Base-by-base conservation (phyloP, 75 land plant genomes). In the Selaginella tamariscina region DNA sequence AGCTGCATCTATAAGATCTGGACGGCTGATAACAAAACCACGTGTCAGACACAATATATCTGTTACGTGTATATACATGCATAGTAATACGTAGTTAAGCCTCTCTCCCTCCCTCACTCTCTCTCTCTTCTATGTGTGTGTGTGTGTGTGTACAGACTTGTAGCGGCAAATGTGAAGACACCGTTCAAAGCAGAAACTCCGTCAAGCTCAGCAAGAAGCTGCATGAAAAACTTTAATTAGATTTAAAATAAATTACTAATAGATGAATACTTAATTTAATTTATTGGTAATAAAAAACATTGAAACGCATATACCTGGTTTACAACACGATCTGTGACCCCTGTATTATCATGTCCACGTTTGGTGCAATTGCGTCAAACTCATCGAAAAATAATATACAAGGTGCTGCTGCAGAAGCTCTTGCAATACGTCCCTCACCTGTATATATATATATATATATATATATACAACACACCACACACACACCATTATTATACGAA, bases 111-210 rank as follows among this genome's bases (percentile, higher is more conserved):
- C n/a, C n/a, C n/a, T n/a, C n/a, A n/a, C n/a, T n/a, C n/a, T n/a
- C n/a, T n/a, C n/a, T n/a, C n/a, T n/a, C n/a, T n/a, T n/a, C n/a
- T n/a, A n/a, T n/a, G n/a, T n/a, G n/a, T n/a, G n/a, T n/a, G n/a
- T n/a, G n/a, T n/a, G n/a, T n/a, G n/a, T n/a, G n/a, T n/a, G n/a
- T 5, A 71, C 77, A 70, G 5, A 92, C 98, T 95, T 94, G 97
- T 95, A 13, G 99, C 97, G 73, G 99, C 96, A 82, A 95, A 95
- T 27, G 90, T 96, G 69, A 95, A 95, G 27, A 95, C 99, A 57
- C 97, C 99, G 39, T 80, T 87, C 71, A 95, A 76, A 55, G 88
- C 83, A 74, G 87, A 96, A 30, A 95, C 92, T 44, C 99, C 99
- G 85, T 91, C 99, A 56, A 95, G 80, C 68, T 95, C 99, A 68